Evolutionary conservation across 2,329 filamentous ascomycete species (phyloP), one percentile per base, ranked within the genome.

Genomic region (Acrocalymma vagum): DNA sequence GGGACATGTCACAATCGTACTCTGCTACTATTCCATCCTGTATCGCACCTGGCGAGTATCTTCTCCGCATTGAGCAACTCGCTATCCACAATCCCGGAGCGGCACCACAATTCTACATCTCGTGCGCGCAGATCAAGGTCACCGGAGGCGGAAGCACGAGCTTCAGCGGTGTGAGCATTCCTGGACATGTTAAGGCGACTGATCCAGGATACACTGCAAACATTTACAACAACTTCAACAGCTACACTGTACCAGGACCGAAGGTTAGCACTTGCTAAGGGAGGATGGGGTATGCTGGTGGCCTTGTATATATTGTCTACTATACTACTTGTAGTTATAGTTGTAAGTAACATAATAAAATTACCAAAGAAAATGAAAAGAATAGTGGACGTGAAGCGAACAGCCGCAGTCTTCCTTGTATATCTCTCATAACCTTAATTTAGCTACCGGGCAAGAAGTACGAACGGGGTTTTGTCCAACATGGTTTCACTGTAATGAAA

Each of bases 21-120:
- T 53, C 54, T 7, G 71, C 67, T 36, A 66, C 55, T 4, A 68
- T 78, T 23, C 75, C 76, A 6, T 60, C 55, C 5, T 69, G 68
- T 29, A 59, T 72, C 5, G 65, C 75, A 4, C 56, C 67, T 14
- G 75, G 75, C 16, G 65, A 78, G 42, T 78, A 78, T 52, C 66
- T 78, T 13, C 62, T 78, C 24, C 69, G 76, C 16, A 71, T 74
- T 35, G 76, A 79, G 60, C 75, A 78, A 45, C 73, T 78, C 36
- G 75, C 61, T 9, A 68, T 78, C 18, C 74, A 77, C 58, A 71
- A 73, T 48, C 73, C 71, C 5, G 55, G 60, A 13, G 34, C 33
- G 3, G 39, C 51, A 13, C 58, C 60, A n/a, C 53, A 65, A 17
- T 65, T 63, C 49, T 70, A 67, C 50, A 62, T 66, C 41, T 65